These are phyloP conservation scores for Zelopaecilomyces penicillatus DNA, from an alignment of 2,329 filamentous ascomycete species.

Conservation along the genomic window DNA sequence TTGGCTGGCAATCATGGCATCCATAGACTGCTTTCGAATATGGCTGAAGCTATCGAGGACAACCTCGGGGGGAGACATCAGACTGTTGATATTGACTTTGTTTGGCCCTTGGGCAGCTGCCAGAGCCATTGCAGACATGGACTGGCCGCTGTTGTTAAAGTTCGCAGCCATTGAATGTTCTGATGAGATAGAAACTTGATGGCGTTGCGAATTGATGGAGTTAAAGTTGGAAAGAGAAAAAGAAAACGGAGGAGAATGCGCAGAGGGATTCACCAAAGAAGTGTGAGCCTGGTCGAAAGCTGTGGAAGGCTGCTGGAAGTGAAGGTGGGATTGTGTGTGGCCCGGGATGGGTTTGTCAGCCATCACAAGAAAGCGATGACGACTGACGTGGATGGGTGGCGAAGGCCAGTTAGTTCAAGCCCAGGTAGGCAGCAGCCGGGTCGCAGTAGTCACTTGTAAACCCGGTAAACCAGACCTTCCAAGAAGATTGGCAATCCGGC, in stretches of 20 bases:
- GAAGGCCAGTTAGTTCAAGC: constrained; percentile 5
- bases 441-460: constrained; percentile 3
- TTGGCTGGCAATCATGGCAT: constrained; percentile 1
- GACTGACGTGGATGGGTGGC: constrained; percentile 11
- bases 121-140: constrained; percentile 18
- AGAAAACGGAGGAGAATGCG: constrained; percentile 8
- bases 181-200: constrained; percentile 9
- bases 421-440: constrained; percentile 7
- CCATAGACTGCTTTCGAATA: constrained; percentile 4
- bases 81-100: constrained; percentile 43
- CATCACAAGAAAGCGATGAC: constrained; percentile 17
- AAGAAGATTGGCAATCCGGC: no score
- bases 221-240: constrained; percentile 10
- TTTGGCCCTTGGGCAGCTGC: constrained; percentile 21
- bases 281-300: constrained; percentile 19
- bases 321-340: constrained; percentile 5
- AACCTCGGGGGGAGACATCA: constrained; percentile 57
- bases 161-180: constrained; percentile 19
- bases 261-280: constrained; percentile 6
- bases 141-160: constrained; percentile 13
- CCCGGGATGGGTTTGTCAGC: constrained; percentile 29
- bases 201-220: constrained; percentile 8
- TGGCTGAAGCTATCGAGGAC: constrained; percentile 43
- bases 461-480: not conserved
- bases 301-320: constrained; percentile 20